Percentiles rank a stretch among this genome's conserved stretches.
phyloP scores from a whole-genome alignment of 2,329 filamentous ascomycete genomes.

The Penicillium sp. region DNA sequence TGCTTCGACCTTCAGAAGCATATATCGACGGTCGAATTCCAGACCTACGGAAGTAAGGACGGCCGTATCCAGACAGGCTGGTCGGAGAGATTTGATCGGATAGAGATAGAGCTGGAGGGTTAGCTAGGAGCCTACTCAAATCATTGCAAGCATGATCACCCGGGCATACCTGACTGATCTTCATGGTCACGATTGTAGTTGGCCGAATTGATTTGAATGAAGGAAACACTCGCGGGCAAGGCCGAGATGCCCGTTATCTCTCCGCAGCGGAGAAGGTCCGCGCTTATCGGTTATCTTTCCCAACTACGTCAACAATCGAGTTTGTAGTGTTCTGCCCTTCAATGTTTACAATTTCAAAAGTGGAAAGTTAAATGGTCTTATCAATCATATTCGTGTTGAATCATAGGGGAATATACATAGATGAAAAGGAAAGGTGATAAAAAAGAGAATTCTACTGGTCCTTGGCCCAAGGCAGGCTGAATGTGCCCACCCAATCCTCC shows the following conservation, averaged over 20 bases:
- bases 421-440: conserved; percentile 7
- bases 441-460: conserved; percentile 48
- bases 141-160: background rate
- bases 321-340: background rate
- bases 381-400: conserved; percentile 27
- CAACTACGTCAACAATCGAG: conserved; percentile 3
- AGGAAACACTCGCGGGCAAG: background rate
- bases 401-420: conserved; percentile 21
- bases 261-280: background rate
- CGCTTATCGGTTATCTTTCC: conserved; percentile 13
- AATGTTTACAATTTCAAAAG: background rate
- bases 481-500: conserved; percentile 79
- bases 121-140: background rate
- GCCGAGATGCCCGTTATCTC: background rate
- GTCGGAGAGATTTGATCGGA: conserved; percentile 71
- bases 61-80: conserved; percentile 55
- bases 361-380: conserved; percentile 5
- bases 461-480: conserved; percentile 81
- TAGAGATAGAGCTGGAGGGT: conserved; percentile 65
- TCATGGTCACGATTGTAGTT: conserved; percentile 20
- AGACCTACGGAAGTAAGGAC: conserved; percentile 64
- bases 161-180: conserved; percentile 33
- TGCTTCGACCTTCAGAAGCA: conserved; percentile 59
- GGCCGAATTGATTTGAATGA: background rate
- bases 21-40: conserved; percentile 67